Conservation (phyloP, 2,329 filamentous ascomycete species). For the Fusarium circinatum region DNA sequence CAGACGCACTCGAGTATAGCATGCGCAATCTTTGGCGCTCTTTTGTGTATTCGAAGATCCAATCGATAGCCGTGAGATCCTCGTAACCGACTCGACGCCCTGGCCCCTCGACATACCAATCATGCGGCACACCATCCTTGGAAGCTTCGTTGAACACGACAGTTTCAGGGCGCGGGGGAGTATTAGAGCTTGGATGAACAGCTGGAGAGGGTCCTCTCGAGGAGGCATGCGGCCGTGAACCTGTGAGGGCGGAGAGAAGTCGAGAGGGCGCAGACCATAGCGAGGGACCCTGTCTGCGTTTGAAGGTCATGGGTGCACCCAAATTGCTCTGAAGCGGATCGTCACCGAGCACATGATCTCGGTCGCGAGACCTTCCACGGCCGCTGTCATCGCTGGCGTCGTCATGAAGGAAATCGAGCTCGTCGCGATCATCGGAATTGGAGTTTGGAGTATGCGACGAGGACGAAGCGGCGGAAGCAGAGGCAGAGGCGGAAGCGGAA, state of each 20-base stretch:
- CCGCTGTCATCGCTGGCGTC: conserved; percentile 38
- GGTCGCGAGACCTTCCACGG: conserved; percentile 14
- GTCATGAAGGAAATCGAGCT: conserved; percentile 56
- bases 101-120: conserved; percentile 92
- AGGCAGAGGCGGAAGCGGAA: conserved; percentile 49
- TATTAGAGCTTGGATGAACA: conserved; percentile 21
- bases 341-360: conserved; percentile 57
- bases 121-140: conserved; percentile 64
- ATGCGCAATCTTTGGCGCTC: conserved; percentile 89
- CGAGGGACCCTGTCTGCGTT: conserved; percentile 70
- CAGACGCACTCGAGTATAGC: conserved; percentile 74
- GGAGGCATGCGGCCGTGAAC: conserved; percentile 27
- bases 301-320: conserved; percentile 72
- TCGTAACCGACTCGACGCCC: conserved; percentile 94
- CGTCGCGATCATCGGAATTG: conserved; percentile 56
- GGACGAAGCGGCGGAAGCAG: conserved; percentile 34
- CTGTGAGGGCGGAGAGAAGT: conserved; percentile 60
- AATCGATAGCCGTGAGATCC: conserved; percentile 96
- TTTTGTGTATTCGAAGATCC: conserved; percentile 99
- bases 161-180: conserved; percentile 21
- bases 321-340: conserved; percentile 65
- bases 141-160: conserved; percentile 35
- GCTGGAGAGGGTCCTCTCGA: conserved; percentile 35
- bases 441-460: conserved; percentile 45
- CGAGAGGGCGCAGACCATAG: conserved; percentile 59